phyloP scores from a whole-genome alignment of 192 early-diverging fungal genomes.

The Backusella tuberculispora region DNA sequence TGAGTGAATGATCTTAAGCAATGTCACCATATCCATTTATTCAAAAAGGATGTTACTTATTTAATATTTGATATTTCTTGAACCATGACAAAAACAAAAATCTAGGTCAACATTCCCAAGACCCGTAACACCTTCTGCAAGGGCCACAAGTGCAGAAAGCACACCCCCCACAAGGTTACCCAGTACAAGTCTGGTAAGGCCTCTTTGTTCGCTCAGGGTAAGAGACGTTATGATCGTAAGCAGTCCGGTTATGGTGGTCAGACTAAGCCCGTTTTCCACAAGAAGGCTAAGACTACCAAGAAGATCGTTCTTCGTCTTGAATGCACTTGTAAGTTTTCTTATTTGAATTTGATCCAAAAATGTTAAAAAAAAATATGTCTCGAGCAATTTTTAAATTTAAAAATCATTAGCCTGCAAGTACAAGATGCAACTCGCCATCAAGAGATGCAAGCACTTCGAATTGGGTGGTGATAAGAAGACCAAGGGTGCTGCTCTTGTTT shows the following conservation, averaged over 20 bases:
- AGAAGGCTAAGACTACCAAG: conserved; percentile 99
- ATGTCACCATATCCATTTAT: neutral
- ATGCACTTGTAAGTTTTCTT: conserved; percentile 66
- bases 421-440: conserved; percentile 97
- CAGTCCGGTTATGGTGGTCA: conserved; percentile 99
- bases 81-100: neutral
- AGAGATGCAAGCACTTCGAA: conserved; percentile 99
- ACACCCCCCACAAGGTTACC: conserved; percentile 99
- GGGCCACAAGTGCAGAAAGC: conserved; percentile 96
- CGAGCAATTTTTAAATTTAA: neutral
- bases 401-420: conserved; percentile 80
- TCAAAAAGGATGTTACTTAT: neutral
- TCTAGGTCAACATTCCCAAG: conserved; percentile 98
- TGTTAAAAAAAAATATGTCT: neutral
- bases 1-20: neutral
- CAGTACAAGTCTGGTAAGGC: conserved; percentile 99
- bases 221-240: conserved; percentile 70
- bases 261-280: conserved; percentile 99
- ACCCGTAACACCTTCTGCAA: conserved; percentile 99
- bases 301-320: conserved; percentile 99
- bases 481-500: conserved; percentile 86
- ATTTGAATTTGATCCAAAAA: conserved; percentile 42
- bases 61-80: neutral
- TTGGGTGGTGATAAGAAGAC: conserved; percentile 99
- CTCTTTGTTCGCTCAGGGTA: conserved; percentile 99